Percentiles rank a stretch among this genome's conserved stretches.
These are phyloP conservation scores for Starmerella vaccinii DNA, from an alignment of 805 yeast genomes.

Conservation along the genomic window DNA sequence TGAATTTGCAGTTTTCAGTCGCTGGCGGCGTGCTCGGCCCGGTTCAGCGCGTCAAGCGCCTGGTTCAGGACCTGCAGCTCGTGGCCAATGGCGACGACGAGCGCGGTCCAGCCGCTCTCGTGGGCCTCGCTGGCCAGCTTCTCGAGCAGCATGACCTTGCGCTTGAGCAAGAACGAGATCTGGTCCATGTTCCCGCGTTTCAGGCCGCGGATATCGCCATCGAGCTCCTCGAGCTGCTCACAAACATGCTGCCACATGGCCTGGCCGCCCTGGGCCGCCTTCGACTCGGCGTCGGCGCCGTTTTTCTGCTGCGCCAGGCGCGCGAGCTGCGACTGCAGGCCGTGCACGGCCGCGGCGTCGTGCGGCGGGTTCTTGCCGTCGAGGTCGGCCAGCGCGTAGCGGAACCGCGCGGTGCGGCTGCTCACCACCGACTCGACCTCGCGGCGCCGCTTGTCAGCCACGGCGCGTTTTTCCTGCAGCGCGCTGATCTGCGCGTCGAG, in stretches of 20 bases:
- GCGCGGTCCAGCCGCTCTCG: constrained; percentile 24
- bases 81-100: constrained; percentile 28
- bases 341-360: constrained; percentile 11
- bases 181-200: constrained; percentile 14
- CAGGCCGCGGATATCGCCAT: constrained; percentile 16
- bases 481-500: constrained; percentile 21
- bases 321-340: neutral
- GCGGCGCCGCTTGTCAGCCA: constrained; percentile 10
- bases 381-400: constrained; percentile 10
- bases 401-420: constrained; percentile 16
- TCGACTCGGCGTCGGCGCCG: constrained; percentile 12
- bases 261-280: constrained; percentile 17
- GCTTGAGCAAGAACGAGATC: constrained; percentile 18
- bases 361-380: neutral
- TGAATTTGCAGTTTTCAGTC: too few relatives aligned
- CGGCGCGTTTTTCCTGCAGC: constrained; percentile 16
- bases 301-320: constrained; percentile 1
- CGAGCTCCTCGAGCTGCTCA: constrained; percentile 18
- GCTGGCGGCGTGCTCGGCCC: neutral
- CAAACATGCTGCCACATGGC: constrained; percentile 14
- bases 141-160: constrained; percentile 10
- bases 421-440: constrained; percentile 12
- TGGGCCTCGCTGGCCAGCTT: constrained; percentile 17
- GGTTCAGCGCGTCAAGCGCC: constrained; percentile 23
- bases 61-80: constrained; percentile 26